Conservation (phyloP, 805 yeast species). For the Priceomyces melissophilus region DNA sequence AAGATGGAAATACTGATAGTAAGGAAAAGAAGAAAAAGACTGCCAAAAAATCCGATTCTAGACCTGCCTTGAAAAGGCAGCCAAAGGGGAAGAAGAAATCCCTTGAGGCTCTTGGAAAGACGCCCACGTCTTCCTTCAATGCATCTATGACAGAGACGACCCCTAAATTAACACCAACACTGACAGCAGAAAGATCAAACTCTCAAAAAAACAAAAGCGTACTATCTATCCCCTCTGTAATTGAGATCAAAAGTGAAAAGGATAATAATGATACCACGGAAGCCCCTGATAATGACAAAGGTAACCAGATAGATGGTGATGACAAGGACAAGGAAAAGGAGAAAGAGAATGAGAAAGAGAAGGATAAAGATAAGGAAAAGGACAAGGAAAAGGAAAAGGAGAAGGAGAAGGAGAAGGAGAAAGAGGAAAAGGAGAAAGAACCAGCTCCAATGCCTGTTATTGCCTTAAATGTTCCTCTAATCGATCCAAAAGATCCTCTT, state of each 20-base stretch:
- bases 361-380: conserved; percentile 7
- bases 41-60: conserved; percentile 8
- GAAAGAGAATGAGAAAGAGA: conserved; percentile 4
- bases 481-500: conserved; percentile 42
- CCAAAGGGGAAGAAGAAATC: conserved; percentile 12
- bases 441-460: conserved; percentile 43
- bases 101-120: conserved; percentile 7
- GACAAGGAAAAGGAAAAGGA: conserved; percentile 11
- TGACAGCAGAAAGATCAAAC: conserved; percentile 15
- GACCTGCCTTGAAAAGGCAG: not conserved
- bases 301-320: not conserved
- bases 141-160: conserved; percentile 8
- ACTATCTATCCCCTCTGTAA: conserved; percentile 20
- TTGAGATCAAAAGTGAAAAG: conserved; percentile 4
- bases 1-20: conserved; percentile 1
- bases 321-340: conserved; percentile 9
- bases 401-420: conserved; percentile 10
- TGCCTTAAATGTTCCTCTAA: conserved; percentile 52
- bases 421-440: conserved; percentile 15
- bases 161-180: conserved; percentile 12
- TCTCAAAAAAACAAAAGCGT: conserved; percentile 10
- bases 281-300: not conserved
- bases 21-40: conserved; percentile 7
- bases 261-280: not conserved
- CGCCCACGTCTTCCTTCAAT: not conserved